A percentile compares a stretch with the other conserved stretches of the same genome.
Evolutionary conservation across 495 filamentous ascomycete genomes (phyloP).

Genomic region (Penicillium alfredii): DNA sequence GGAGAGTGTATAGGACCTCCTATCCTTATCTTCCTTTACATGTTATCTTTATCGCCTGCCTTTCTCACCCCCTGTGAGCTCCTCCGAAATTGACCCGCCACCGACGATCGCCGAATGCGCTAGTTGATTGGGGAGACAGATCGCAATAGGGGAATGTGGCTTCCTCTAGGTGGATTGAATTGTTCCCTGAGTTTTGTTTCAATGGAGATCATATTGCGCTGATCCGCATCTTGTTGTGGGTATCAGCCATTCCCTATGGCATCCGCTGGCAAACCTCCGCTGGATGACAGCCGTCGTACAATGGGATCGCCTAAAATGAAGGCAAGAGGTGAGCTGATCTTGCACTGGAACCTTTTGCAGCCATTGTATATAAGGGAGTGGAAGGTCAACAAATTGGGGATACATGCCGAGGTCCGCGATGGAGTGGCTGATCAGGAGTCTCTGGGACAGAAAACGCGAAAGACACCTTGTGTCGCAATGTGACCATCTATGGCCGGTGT

Average conservation of each 20-base stretch:
- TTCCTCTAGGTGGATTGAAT: constrained; percentile 30
- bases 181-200: constrained; percentile 28
- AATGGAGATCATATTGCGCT: constrained; percentile 40
- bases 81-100: constrained; percentile 17
- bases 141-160: constrained; percentile 42
- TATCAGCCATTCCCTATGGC: constrained; percentile 34
- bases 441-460: constrained; percentile 56
- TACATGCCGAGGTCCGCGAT: background rate
- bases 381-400: too few species aligned
- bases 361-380: too few species aligned
- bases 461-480: constrained; percentile 87
- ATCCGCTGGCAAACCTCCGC: constrained; percentile 36
- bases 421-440: constrained; percentile 7
- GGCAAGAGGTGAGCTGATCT: constrained; percentile 53
- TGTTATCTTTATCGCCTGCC: constrained; percentile 8
- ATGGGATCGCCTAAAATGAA: constrained; percentile 57
- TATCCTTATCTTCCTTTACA: constrained; percentile 13
- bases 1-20: constrained; percentile 8
- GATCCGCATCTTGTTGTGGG: constrained; percentile 30
- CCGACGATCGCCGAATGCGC: constrained; percentile 16
- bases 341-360: too few species aligned
- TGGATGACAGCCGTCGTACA: constrained; percentile 43
- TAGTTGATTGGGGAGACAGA: constrained; percentile 8
- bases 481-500: constrained; percentile 91
- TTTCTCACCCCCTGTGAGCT: constrained; percentile 6